Evolutionary conservation across 495 filamentous ascomycete species (phyloP).

Genomic region (Trichocladium antarcticum): DNA sequence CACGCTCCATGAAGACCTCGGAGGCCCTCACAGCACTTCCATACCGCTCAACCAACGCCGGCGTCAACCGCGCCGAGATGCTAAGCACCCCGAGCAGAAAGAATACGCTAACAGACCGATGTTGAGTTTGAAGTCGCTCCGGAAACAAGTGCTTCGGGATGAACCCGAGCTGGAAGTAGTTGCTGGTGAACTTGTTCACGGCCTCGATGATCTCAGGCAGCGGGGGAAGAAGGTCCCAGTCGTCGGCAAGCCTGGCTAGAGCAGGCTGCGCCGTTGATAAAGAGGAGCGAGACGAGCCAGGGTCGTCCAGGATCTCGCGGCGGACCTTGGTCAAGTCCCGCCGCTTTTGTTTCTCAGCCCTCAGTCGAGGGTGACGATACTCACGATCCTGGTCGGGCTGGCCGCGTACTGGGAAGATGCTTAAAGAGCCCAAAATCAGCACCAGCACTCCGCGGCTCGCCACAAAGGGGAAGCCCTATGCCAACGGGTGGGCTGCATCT

Average conservation of each 20-base stretch:
- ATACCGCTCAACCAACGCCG: slow-evolving; percentile 32
- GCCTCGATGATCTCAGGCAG: slow-evolving; percentile 34
- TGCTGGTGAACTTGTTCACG: slow-evolving; percentile 34
- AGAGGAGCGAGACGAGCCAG: slow-evolving; percentile 14
- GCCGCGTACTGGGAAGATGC: slow-evolving; percentile 36
- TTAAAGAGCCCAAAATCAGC: slow-evolving; percentile 6
- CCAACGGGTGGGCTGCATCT: not conserved
- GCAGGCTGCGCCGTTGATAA: slow-evolving; percentile 2
- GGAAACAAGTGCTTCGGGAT: slow-evolving; percentile 41
- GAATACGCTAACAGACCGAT: slow-evolving; percentile 36
- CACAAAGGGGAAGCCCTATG: too few relatives aligned
- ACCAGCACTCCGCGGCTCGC: not conserved
- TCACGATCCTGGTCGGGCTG: slow-evolving; percentile 35
- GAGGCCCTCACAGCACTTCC: slow-evolving; percentile 36
- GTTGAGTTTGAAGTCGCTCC: slow-evolving; percentile 29
- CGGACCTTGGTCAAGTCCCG: slow-evolving; percentile 28
- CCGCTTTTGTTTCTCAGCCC: slow-evolving; percentile 32
- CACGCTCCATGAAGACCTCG: slow-evolving; percentile 40
- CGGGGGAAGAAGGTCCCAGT: slow-evolving; percentile 37
- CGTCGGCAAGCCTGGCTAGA: slow-evolving; percentile 23
- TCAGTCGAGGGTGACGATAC: slow-evolving; percentile 37
- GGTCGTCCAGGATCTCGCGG: slow-evolving; percentile 26
- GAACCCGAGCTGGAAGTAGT: slow-evolving; percentile 43
- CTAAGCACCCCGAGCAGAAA: slow-evolving; percentile 38
- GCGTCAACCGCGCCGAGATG: slow-evolving; percentile 39